Evolutionary conservation across 768 basidiomycete species (phyloP).

Genomic region (Amanita muscaria): DNA sequence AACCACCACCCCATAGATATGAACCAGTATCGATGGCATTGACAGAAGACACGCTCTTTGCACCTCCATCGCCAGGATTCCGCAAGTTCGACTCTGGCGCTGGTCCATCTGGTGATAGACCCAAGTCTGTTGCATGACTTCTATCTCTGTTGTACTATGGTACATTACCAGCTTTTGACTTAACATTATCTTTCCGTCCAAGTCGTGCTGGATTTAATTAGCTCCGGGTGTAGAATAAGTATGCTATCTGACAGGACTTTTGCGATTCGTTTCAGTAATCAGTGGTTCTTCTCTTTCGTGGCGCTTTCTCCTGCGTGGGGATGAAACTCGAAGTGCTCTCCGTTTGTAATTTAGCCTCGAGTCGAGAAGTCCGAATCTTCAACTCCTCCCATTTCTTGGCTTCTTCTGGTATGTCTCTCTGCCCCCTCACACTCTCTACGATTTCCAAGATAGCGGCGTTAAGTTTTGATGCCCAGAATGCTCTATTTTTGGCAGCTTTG

Average conservation of each 20-base stretch:
- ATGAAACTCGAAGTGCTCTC: not conserved
- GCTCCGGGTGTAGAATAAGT: too few relatives aligned
- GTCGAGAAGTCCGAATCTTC: not conserved
- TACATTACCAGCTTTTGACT: not conserved
- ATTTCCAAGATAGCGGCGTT: constrained; percentile 35
- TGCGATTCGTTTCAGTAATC: too few relatives aligned
- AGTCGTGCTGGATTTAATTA: too few relatives aligned
- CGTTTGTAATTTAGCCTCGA: not conserved
- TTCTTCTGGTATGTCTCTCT: constrained; percentile 2
- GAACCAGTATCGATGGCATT: constrained; percentile 66
- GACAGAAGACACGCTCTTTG: constrained; percentile 44
- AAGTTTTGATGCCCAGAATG: constrained; percentile 41
- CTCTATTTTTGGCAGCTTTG: constrained; percentile 24
- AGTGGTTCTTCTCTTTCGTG: not conserved
- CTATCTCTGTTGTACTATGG: not conserved
- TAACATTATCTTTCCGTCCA: too few relatives aligned
- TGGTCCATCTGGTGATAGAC: constrained; percentile 28
- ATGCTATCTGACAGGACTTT: too few relatives aligned
- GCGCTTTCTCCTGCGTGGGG: not conserved
- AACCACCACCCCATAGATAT: constrained; percentile 42
- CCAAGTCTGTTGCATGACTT: constrained; percentile 33
- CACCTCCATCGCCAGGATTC: constrained; percentile 54
- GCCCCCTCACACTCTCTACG: constrained; percentile 15
- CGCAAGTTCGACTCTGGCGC: constrained; percentile 29
- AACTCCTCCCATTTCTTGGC: constrained; percentile 1